Evolutionary conservation across 345 rosid genomes (phyloP).

Genomic region (Excoecaria cochinchinensis): DNA sequence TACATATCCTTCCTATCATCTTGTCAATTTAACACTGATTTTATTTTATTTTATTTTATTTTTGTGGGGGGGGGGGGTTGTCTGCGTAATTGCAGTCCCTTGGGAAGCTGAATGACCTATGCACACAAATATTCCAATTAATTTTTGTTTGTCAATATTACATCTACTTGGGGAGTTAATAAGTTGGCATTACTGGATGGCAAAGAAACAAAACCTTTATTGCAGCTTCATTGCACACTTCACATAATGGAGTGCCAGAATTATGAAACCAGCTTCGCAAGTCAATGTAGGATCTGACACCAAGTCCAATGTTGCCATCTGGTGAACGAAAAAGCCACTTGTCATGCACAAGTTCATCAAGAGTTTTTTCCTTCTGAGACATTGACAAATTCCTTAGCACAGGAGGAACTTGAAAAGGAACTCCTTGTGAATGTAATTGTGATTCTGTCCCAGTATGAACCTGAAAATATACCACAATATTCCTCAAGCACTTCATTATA

Average conservation of each 20-base stretch:
- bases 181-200: too few species aligned
- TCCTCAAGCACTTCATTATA: conserved; percentile 10
- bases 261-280: conserved; percentile 77
- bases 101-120: neutral
- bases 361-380: conserved; percentile 80
- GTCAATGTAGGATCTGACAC: conserved; percentile 79
- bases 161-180: too few species aligned
- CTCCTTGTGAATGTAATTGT: conserved; percentile 31
- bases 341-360: conserved; percentile 65
- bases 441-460: conserved; percentile 38
- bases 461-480: conserved; percentile 34
- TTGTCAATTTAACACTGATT: neutral
- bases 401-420: conserved; percentile 48
- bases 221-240: conserved; percentile 90
- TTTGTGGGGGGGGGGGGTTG: too few species aligned
- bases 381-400: conserved; percentile 77
- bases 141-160: too few species aligned
- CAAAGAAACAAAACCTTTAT: conserved; percentile 56
- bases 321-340: conserved; percentile 64
- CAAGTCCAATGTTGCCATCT: conserved; percentile 72
- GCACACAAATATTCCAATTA: neutral
- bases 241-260: conserved; percentile 69
- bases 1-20: neutral
- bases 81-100: neutral
- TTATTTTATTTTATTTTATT: too few species aligned